A percentile compares a stretch with the other conserved stretches of the same genome.
These are phyloP conservation scores for Claviceps digitariae DNA, from an alignment of 2,329 filamentous ascomycete genomes.

Conservation along the genomic window DNA sequence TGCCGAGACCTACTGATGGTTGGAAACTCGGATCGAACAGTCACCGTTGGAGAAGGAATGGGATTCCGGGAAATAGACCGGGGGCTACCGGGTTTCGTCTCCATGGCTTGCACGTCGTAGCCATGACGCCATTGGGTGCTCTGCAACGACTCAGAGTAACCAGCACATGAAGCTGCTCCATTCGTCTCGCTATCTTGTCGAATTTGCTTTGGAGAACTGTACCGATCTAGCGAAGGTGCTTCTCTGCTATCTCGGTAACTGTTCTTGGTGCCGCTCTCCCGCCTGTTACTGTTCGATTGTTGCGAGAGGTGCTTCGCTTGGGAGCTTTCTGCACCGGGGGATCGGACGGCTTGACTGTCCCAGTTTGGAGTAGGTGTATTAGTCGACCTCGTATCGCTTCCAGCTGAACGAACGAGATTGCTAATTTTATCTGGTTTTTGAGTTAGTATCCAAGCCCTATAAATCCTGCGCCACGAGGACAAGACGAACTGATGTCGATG, in stretches of 20 bases:
- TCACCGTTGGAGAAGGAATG: constrained; percentile 83
- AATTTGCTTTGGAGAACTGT: constrained; percentile 41
- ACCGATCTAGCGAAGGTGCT: constrained; percentile 28
- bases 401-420: constrained; percentile 73
- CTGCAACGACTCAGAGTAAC: constrained; percentile 65
- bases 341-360: constrained; percentile 47
- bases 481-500: constrained; percentile 62
- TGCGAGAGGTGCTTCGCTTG: constrained; percentile 22
- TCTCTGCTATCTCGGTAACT: constrained; percentile 38
- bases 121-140: constrained; percentile 68
- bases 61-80: constrained; percentile 64
- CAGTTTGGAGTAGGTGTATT: constrained; percentile 50
- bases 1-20: constrained; percentile 84
- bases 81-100: constrained; percentile 66
- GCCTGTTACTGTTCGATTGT: constrained; percentile 14
- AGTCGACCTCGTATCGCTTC: constrained; percentile 45
- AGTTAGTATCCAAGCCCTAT: constrained; percentile 13
- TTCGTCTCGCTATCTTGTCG: constrained; percentile 71
- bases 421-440: constrained; percentile 70
- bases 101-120: constrained; percentile 94
- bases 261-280: constrained; percentile 23
- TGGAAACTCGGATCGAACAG: constrained; percentile 90
- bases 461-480: constrained; percentile 8
- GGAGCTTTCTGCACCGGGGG: constrained; percentile 34
- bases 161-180: constrained; percentile 59